These are phyloP conservation scores for Neoascochyta sp. DNA, from an alignment of 2,329 filamentous ascomycete species.

Conservation along the genomic window DNA sequence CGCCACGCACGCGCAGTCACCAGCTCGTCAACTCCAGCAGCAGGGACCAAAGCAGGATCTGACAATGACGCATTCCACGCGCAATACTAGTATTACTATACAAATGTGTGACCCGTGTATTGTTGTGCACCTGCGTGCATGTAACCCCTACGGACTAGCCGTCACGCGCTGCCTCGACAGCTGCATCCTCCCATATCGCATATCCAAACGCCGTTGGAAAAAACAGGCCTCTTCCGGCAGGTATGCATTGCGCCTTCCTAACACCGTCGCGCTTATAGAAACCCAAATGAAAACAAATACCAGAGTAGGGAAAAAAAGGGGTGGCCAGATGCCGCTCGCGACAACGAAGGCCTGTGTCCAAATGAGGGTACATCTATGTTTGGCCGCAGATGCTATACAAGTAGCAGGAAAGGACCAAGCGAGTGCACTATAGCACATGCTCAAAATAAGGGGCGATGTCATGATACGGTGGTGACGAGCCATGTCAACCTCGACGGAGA, in stretches of 20 bases:
- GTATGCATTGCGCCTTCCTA: no score
- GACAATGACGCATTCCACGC: conserved; percentile 1
- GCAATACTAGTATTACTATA: conserved; percentile 7
- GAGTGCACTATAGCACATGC: no score
- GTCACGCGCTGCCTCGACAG: conserved; percentile 7
- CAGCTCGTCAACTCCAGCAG: neutral
- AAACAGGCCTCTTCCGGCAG: conserved; percentile 15
- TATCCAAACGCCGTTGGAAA: conserved; percentile 18
- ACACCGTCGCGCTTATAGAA: conserved; percentile 17
- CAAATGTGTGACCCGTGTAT: conserved; percentile 5
- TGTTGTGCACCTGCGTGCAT: conserved; percentile 1
- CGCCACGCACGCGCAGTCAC: conserved; percentile 5
- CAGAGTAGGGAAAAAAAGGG: conserved; percentile 9
- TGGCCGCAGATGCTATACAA: no score
- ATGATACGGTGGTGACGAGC: no score
- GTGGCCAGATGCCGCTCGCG: no score
- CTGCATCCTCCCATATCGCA: conserved; percentile 1
- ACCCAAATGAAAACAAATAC: conserved; percentile 19
- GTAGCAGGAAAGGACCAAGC: conserved; percentile 2
- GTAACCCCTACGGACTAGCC: conserved; percentile 2
- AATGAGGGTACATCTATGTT: no score
- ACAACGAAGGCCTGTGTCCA: no score
- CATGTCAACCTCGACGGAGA: neutral
- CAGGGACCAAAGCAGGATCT: neutral
- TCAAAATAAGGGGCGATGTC: no score